phyloP scores from a whole-genome alignment of 1,284 basidiomycete genomes.

The Pterulicium gracile region DNA sequence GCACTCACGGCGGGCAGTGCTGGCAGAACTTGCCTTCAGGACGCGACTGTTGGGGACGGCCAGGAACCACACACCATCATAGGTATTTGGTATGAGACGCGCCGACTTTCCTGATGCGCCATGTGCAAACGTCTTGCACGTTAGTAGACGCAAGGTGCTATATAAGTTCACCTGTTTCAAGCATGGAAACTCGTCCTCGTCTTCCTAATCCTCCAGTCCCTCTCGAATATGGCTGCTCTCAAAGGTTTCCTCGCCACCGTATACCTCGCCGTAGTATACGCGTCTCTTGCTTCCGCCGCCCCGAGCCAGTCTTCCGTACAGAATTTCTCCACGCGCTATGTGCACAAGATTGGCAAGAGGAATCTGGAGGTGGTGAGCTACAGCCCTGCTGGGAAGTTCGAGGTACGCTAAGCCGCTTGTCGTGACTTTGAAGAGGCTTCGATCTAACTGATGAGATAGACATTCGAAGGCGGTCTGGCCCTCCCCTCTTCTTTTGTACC shows the following conservation, averaged over 20 bases:
- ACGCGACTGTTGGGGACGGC: too few relatives aligned
- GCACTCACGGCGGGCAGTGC: too few relatives aligned
- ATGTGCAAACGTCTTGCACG: too few relatives aligned
- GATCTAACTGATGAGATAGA: conserved; percentile 16
- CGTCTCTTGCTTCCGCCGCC: conserved; percentile 10
- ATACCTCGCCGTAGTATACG: conserved; percentile 11
- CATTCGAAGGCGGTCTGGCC: conserved; percentile 31
- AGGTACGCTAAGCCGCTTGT: conserved; percentile 12
- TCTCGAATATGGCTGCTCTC: conserved; percentile 9
- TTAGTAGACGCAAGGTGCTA: too few relatives aligned
- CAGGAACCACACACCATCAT: too few relatives aligned
- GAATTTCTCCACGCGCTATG: conserved; percentile 16
- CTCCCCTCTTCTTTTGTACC: conserved; percentile 21
- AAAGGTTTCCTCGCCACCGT: conserved; percentile 17
- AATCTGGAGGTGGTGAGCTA: conserved; percentile 15
- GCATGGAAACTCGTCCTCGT: too few relatives aligned
- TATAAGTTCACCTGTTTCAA: too few relatives aligned
- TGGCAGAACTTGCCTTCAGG: too few relatives aligned
- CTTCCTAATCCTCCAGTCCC: too few relatives aligned
- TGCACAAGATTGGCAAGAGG: conserved; percentile 15
- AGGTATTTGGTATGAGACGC: too few relatives aligned
- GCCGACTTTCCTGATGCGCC: too few relatives aligned
- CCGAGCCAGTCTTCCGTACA: conserved; percentile 11
- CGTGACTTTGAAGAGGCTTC: too few relatives aligned
- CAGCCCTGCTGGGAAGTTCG: conserved; percentile 16